These are phyloP conservation scores for Zopfochytrium polystomum DNA, from an alignment of 371 early-diverging fungal species.

Conservation along the genomic window DNA sequence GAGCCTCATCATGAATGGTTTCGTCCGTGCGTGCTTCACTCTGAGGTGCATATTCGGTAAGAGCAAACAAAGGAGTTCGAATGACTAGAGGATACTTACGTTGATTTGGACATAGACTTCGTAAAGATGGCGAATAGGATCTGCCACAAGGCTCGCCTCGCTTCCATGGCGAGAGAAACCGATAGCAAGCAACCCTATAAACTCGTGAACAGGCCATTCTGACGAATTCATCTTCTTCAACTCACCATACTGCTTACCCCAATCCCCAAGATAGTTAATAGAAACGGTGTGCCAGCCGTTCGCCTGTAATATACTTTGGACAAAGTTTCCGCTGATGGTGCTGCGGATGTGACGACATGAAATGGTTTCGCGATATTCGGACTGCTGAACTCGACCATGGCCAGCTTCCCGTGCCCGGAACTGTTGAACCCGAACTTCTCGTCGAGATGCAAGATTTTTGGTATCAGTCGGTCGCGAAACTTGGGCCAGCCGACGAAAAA, in stretches of 20 bases:
- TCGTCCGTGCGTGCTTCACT: conserved; percentile 38
- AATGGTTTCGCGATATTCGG: conserved; percentile 99
- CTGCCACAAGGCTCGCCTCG: conserved; percentile 70
- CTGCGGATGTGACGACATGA: conserved; percentile 98
- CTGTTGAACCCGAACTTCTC: conserved; percentile 37
- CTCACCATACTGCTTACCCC: no score
- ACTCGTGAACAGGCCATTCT: conserved; percentile 71
- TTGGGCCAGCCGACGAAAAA: conserved; percentile 67
- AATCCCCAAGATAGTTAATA: no score
- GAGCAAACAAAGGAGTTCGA: conserved; percentile 3
- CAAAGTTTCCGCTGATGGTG: conserved; percentile 98
- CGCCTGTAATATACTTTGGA: conserved; percentile 77
- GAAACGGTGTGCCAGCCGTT: no score
- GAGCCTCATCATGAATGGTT: no score
- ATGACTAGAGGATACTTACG: conserved; percentile 36
- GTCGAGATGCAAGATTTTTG: conserved; percentile 22
- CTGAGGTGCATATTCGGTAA: conserved; percentile 24
- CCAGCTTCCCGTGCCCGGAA: conserved; percentile 42
- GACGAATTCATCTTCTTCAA: conserved; percentile 95
- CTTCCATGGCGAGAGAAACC: conserved; percentile 87
- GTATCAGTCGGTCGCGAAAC: conserved; percentile 41
- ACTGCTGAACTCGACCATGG: conserved; percentile 90
- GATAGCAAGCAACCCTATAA: conserved; percentile 79
- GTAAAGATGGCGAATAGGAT: conserved; percentile 94
- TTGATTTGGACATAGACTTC: conserved; percentile 96